Evolutionary conservation across 345 rosid genomes (phyloP), one percentile per base, ranked within the genome.

Genomic region (Eucalyptus lansdowneana): DNA sequence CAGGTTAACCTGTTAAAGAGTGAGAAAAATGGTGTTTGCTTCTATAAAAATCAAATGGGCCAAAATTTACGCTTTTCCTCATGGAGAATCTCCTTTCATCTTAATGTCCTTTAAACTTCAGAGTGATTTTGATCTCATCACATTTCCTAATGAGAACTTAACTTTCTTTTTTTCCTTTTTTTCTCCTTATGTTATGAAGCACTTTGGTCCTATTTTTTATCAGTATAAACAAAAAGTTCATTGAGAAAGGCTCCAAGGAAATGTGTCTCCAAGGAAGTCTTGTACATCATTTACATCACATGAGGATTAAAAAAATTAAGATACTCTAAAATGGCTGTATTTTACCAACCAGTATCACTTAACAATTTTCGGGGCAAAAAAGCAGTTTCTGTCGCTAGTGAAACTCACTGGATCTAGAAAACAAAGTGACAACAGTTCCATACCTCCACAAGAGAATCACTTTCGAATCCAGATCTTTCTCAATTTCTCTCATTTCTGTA

Each of bases 371-470:
- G 1, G 83, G 83, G 47, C 47, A 76, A 76, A 37, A 76, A 76
- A 40, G 83, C 87, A 49, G 87, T 17, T 31, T 86, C 34, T 6
- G 3, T 27, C 14, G 53, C 56, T 86, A 47, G 37, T 47, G 56
- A 45, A 80, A 27, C 51, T 80, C 7, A 34, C 54, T 51, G 47
- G 27, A 19, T 45, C 47, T 50, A 67, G 5, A 31, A 89, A 88
- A 50, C 4, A 49, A 90, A 80, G 80, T 37, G 88, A 29, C 51
- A 80, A 72, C 60, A 86, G 87, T 34, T 34, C 34, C 90, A 50
- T 94, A 98, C 99, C 99, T 97, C 99, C 99, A 98, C 80, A 98
- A 89, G 86, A 98, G 97, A 94, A 98, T 95, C 89, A 98, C 98
- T 96, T 98, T 97, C 62, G 96, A 94, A 93, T 97, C 99, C 44